A percentile compares a stretch with the other conserved stretches of the same genome.
These are phyloP conservation scores for Coemansia sp. DNA, from an alignment of 192 early-diverging fungal species.

Conservation along the genomic window DNA sequence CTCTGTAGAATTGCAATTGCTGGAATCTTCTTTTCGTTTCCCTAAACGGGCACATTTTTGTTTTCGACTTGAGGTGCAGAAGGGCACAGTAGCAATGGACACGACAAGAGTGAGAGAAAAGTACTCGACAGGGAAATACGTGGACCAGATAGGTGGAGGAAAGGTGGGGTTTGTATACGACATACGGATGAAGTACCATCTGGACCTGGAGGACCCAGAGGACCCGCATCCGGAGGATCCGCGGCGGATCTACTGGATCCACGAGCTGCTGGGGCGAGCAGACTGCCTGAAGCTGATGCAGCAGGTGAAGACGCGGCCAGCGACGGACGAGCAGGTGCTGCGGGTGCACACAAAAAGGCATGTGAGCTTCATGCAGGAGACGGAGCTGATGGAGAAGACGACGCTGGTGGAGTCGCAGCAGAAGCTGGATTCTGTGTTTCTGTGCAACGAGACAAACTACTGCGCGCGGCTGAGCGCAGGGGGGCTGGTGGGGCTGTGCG, in stretches of 20 bases:
- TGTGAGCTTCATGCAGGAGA: conserved; percentile 44
- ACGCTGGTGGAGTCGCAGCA: conserved; percentile 41
- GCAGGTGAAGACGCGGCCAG: conserved; percentile 10
- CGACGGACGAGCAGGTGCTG: conserved; percentile 31
- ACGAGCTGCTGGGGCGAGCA: conserved; percentile 53
- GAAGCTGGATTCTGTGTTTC: conserved; percentile 67
- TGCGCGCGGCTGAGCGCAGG: conserved; percentile 74
- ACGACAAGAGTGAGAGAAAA: not conserved
- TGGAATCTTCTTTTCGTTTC: not conserved
- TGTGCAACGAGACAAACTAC: conserved; percentile 63
- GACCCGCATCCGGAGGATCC: conserved; percentile 78
- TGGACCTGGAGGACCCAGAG: conserved; percentile 55
- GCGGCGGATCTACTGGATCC: conserved; percentile 68
- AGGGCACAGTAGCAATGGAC: not conserved
- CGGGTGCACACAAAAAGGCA: conserved; percentile 59
- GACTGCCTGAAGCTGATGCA: conserved; percentile 55
- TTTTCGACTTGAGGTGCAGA: not conserved
- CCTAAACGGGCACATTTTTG: too few relatives aligned
- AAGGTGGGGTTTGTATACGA: conserved; percentile 61
- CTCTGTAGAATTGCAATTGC: too few relatives aligned
- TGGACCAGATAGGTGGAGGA: not conserved
- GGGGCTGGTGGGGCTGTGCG: conserved; percentile 70
- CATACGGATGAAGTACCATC: conserved; percentile 65
- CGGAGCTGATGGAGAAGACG: conserved; percentile 55
- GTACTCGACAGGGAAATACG: not conserved